phyloP scores from a whole-genome alignment of 1,139 yeast genomes.

The Candida frijolesensis region DNA sequence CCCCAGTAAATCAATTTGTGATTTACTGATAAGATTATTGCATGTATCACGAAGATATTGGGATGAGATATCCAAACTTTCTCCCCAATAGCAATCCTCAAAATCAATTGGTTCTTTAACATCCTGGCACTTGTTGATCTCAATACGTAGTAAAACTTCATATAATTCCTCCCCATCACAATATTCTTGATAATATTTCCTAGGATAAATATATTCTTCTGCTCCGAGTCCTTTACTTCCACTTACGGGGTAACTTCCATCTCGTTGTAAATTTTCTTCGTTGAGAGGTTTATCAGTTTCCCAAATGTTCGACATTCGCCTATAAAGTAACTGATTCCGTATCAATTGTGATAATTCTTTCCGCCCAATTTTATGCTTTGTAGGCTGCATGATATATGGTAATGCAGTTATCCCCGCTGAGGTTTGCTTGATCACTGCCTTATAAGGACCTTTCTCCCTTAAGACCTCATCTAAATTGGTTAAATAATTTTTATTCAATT shows the following conservation, averaged over 20 bases:
- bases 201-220: slow-evolving; percentile 31
- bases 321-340: slow-evolving; percentile 29
- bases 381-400: slow-evolving; percentile 34
- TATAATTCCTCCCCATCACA: slow-evolving; percentile 36
- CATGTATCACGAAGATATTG: slow-evolving; percentile 18
- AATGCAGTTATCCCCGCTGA: slow-evolving; percentile 36
- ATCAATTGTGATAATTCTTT: slow-evolving; percentile 35
- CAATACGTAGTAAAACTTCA: slow-evolving; percentile 31
- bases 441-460: slow-evolving; percentile 40
- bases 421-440: slow-evolving; percentile 32
- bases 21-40: slow-evolving; percentile 19
- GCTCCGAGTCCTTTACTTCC: slow-evolving; percentile 33
- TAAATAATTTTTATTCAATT: slow-evolving; percentile 34
- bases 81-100: slow-evolving; percentile 25
- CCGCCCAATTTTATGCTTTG: slow-evolving; percentile 20
- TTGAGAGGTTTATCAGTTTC: slow-evolving; percentile 13
- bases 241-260: slow-evolving; percentile 31
- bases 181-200: slow-evolving; percentile 28
- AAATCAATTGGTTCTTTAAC: neutral
- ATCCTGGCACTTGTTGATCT: neutral
- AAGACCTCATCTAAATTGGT: slow-evolving; percentile 22
- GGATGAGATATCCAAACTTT: slow-evolving; percentile 24
- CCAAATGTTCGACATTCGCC: slow-evolving; percentile 34
- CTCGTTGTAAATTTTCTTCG: slow-evolving; percentile 16
- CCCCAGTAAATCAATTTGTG: slow-evolving; percentile 13